Base-by-base conservation (phyloP, 2,329 filamentous ascomycete species). In the Trichophyton schoenleinii region DNA sequence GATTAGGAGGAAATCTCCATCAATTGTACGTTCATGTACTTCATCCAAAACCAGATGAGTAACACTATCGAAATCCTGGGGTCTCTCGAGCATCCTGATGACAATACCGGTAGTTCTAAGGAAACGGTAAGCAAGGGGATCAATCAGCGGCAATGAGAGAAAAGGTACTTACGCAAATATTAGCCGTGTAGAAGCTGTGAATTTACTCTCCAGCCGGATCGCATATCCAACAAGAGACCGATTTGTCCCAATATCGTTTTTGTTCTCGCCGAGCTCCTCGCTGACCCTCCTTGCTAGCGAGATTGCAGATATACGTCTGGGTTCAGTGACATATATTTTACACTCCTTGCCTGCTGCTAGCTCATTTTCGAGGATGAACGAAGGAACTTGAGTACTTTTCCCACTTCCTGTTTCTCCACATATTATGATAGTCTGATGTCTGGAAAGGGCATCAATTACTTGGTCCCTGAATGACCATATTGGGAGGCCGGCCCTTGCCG, bases 1-100 rank as follows among this genome's bases (percentile, higher is more conserved):
- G 67, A 99, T 94, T 15, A 99, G 80, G 38, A 99, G 79, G 71
- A 99, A 96, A 72, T 99, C 94, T 61, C 91, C 96, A 71, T 99
- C 94, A 67, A 99, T 97, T 11, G 90, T 89, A 64, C 92, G 85
- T 73, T 99, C 94, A 70, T 99, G 94, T 1, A 97, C 92, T 74
- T 99, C 94, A 70, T 99, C 94, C n/a, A 99, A 85, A 53, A 99
- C 85, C 63, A 99, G 77, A 75, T 97, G 94, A 0, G 92, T 96
- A 59, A 99, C 86, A 65, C 96, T 92, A 62, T 85, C 83, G 49
- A 99, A 82, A 61, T 95, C 88, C 65, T 90, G 88, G 0, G 89
- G 88, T 7, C 87, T 87, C 73, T 99, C 94, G 13, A 99, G 80
- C 92, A 99, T 97, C 31, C 94, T 86, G 80, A 99, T 89, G n/a